phyloP scores from a whole-genome alignment of 768 basidiomycete species.

The Dioszegia hungarica region DNA sequence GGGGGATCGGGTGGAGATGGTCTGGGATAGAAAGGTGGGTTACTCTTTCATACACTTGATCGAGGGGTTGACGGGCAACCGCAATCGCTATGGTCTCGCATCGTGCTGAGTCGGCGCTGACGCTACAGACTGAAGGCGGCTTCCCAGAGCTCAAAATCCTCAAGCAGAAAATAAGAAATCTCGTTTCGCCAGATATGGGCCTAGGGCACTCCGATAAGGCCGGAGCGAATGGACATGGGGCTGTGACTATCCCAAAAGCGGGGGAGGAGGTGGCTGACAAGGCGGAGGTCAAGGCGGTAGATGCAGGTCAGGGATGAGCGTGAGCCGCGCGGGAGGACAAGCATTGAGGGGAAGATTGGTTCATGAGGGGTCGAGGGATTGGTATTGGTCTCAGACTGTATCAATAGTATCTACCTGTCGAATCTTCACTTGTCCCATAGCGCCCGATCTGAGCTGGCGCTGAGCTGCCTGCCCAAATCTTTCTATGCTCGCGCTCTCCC shows the following conservation, averaged over 20 bases:
- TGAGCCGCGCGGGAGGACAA: neutral
- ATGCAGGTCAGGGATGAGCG: neutral
- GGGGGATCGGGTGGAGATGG: conserved; percentile 31
- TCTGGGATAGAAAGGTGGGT: conserved; percentile 80
- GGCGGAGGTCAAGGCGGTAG: neutral
- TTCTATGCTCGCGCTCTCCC: no score
- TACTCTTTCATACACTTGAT: no score
- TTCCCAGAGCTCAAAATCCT: conserved; percentile 70
- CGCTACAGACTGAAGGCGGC: conserved; percentile 60
- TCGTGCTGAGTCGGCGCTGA: no score
- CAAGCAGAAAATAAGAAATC: conserved; percentile 86
- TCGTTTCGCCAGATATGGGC: conserved; percentile 70
- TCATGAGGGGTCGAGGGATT: no score
- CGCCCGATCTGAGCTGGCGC: no score
- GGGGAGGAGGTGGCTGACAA: no score
- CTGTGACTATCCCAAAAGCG: neutral
- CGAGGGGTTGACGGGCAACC: no score
- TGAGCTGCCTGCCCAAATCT: no score
- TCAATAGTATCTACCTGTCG: no score
- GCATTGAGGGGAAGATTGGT: no score
- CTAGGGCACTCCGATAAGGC: conserved; percentile 76
- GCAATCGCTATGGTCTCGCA: neutral
- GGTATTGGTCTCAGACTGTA: no score
- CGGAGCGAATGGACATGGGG: neutral
- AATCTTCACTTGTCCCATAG: no score